A percentile compares a stretch with the other conserved stretches of the same genome.
Evolutionary conservation across 1,284 basidiomycete genomes (phyloP).

Genomic region (Cystobasidiaceae sp.): DNA sequence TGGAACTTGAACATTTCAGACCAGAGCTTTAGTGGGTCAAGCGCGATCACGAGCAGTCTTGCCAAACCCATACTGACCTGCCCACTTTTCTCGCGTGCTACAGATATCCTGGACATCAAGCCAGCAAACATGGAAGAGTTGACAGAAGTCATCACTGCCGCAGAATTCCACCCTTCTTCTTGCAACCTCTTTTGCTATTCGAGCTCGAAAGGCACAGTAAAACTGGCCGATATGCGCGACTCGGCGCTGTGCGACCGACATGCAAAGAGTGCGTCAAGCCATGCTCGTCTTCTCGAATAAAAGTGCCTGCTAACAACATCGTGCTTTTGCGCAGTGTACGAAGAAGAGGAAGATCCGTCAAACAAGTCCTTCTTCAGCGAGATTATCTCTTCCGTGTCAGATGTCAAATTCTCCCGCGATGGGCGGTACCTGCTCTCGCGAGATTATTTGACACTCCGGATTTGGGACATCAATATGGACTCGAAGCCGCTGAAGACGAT

Average conservation of each 20-base stretch:
- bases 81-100: not conserved
- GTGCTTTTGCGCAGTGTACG: constrained; percentile 63
- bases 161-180: constrained; percentile 95
- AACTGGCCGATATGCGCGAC: constrained; percentile 99
- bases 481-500: constrained; percentile 93
- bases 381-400: constrained; percentile 98
- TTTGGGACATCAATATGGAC: constrained; percentile 99
- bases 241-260: constrained; percentile 94
- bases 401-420: constrained; percentile 97
- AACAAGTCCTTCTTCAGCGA: constrained; percentile 99
- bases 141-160: constrained; percentile 98
- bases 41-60: not conserved
- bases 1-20: constrained; percentile 99
- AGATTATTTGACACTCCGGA: constrained; percentile 96
- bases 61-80: not conserved
- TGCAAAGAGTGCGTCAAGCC: constrained; percentile 73
- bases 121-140: constrained; percentile 99
- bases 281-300: not conserved
- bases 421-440: constrained; percentile 94
- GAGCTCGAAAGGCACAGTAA: constrained; percentile 98
- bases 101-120: constrained; percentile 99
- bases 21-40: constrained; percentile 90
- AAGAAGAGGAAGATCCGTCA: constrained; percentile 96
- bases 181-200: constrained; percentile 99
- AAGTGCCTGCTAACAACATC: not conserved